These are phyloP conservation scores for Chiua sp. DNA, from an alignment of 1,284 basidiomycete species.

Conservation along the genomic window DNA sequence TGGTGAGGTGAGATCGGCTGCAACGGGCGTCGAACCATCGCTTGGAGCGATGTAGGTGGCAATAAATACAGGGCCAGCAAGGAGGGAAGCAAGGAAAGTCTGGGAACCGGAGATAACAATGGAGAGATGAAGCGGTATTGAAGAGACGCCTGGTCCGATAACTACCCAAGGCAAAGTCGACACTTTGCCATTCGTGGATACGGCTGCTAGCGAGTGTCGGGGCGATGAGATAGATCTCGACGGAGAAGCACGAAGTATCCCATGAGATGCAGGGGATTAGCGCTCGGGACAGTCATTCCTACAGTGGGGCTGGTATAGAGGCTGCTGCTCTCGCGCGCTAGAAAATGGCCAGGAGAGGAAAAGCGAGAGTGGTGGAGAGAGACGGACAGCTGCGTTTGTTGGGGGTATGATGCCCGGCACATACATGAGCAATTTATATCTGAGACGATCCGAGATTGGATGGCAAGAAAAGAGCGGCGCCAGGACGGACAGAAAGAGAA, in stretches of 20 bases:
- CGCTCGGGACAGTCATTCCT: conserved; percentile 57
- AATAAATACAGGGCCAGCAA: conserved; percentile 77
- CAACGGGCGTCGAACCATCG: conserved; percentile 47
- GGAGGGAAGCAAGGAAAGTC: conserved; percentile 60
- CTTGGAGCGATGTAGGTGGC: conserved; percentile 62
- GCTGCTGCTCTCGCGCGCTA: conserved; percentile 59
- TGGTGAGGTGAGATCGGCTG: conserved; percentile 43
- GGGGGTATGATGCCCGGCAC: conserved; percentile 27
- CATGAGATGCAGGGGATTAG: conserved; percentile 70
- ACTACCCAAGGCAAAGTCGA: conserved; percentile 60
- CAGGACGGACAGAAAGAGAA: conserved; percentile 29
- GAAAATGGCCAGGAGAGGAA: conserved; percentile 6
- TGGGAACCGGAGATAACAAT: conserved; percentile 64
- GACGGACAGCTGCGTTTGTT: conserved; percentile 28
- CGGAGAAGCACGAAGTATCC: conserved; percentile 66
- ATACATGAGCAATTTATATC: conserved; percentile 35
- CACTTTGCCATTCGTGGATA: conserved; percentile 68
- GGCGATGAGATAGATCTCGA: conserved; percentile 81
- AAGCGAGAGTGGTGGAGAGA: background rate
- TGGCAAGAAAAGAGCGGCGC: conserved; percentile 33
- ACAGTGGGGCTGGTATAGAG: conserved; percentile 72
- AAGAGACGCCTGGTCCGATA: conserved; percentile 57
- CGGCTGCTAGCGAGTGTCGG: conserved; percentile 50
- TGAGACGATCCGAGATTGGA: no score
- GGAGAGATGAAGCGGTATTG: conserved; percentile 64